Percentiles rank a stretch among this genome's conserved stretches.
Conservation (phyloP, 495 filamentous ascomycete species). For the Penicillium canescens region DNA sequence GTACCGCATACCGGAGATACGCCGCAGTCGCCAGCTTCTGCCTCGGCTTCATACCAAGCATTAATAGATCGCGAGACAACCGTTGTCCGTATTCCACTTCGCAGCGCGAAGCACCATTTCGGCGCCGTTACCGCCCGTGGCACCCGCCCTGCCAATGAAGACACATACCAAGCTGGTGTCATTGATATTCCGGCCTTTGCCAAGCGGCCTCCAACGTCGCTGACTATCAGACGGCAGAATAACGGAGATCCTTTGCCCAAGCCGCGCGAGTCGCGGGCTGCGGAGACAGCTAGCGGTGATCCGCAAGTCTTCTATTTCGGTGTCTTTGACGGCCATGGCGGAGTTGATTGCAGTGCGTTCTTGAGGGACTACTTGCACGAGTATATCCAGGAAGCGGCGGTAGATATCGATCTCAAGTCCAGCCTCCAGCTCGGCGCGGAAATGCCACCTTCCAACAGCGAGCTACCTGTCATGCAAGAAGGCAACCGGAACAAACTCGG, state of each 20-base stretch:
- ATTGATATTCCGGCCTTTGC: slow-evolving; percentile 92
- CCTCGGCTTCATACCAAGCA: slow-evolving; percentile 56
- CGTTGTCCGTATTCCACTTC: slow-evolving; percentile 95
- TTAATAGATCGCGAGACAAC: slow-evolving; percentile 76
- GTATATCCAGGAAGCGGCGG: slow-evolving; percentile 80
- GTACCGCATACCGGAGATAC: slow-evolving; percentile 69
- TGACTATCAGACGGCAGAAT: slow-evolving; percentile 47
- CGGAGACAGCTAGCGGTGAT: slow-evolving; percentile 77
- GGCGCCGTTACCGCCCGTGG: slow-evolving; percentile 78
- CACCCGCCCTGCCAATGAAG: slow-evolving; percentile 84
- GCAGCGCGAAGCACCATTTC: slow-evolving; percentile 94
- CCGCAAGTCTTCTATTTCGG: slow-evolving; percentile 97
- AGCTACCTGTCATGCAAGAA: slow-evolving; percentile 41
- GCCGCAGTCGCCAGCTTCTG: slow-evolving; percentile 56
- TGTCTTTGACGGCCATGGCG: slow-evolving; percentile 96
- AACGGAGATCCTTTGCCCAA: slow-evolving; percentile 15
- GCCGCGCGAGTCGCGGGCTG: slow-evolving; percentile 49
- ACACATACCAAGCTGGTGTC: slow-evolving; percentile 91
- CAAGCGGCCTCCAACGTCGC: slow-evolving; percentile 69
- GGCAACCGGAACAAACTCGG: slow-evolving; percentile 35
- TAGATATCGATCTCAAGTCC: slow-evolving; percentile 70
- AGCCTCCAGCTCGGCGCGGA: slow-evolving; percentile 48
- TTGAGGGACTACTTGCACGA: slow-evolving; percentile 80
- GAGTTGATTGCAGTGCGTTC: slow-evolving; percentile 84
- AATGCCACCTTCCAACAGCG: slow-evolving; percentile 4